phyloP scores from a whole-genome alignment of 345 rosid species.

The Pistacia integerrima region DNA sequence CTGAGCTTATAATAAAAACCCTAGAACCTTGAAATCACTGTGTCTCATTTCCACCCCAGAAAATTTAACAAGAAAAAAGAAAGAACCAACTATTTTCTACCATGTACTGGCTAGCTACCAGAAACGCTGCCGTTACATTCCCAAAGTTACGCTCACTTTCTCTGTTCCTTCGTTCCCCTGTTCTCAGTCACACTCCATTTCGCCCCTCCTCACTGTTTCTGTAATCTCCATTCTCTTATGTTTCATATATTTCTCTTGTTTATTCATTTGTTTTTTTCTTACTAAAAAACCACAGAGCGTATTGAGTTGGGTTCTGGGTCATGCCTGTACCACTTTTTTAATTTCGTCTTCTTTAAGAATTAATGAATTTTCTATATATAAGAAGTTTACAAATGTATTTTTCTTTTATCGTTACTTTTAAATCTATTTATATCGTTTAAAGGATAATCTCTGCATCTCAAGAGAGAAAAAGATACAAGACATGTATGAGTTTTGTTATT shows the following conservation, averaged over 20 bases:
- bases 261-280: not conserved
- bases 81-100: not conserved
- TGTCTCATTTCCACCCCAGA: not conserved
- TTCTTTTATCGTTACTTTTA: no score
- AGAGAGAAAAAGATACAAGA: no score
- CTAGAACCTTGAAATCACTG: not conserved
- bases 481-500: no score
- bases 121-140: slow-evolving; percentile 63
- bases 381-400: not conserved
- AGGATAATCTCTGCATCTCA: no score
- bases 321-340: not conserved
- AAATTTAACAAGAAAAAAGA: not conserved
- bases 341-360: not conserved
- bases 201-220: slow-evolving; percentile 36
- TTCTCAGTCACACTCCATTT: slow-evolving; percentile 39
- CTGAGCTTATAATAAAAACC: not conserved
- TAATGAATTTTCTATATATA: no score
- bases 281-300: not conserved
- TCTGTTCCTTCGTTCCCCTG: slow-evolving; percentile 49
- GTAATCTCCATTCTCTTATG: slow-evolving; percentile 41
- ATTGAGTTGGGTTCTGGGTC: not conserved
- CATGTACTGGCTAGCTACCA: slow-evolving; percentile 74
- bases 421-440: no score
- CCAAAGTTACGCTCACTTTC: slow-evolving; percentile 68
- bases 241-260: not conserved